These are phyloP conservation scores for Sporothrix brunneoviolacea DNA, from an alignment of 2,329 filamentous ascomycete genomes.

Conservation along the genomic window DNA sequence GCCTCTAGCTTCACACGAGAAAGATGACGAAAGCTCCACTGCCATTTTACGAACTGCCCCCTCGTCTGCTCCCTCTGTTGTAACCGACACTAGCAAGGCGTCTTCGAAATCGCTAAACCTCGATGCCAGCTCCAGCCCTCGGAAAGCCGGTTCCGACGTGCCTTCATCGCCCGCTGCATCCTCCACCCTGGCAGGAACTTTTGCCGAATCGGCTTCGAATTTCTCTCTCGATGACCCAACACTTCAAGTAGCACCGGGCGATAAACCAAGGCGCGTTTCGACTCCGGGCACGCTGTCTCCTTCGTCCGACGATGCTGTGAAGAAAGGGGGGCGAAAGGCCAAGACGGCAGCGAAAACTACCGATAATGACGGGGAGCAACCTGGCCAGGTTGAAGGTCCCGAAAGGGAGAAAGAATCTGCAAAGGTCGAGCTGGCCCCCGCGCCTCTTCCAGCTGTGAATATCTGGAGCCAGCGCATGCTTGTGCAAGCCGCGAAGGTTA, in stretches of 20 bases:
- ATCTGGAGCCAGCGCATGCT: slow-evolving; percentile 78
- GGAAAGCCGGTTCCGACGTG: slow-evolving; percentile 22
- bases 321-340: slow-evolving; percentile 53
- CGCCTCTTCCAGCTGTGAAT: slow-evolving; percentile 77
- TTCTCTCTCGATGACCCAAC: slow-evolving; percentile 15
- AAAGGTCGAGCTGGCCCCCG: slow-evolving; percentile 66
- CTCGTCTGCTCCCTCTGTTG: not conserved
- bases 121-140: slow-evolving; percentile 1
- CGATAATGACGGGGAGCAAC: slow-evolving; percentile 47
- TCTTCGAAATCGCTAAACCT: not conserved
- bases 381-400: slow-evolving; percentile 39
- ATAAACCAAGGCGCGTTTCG: slow-evolving; percentile 7
- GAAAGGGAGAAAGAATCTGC: slow-evolving; percentile 54
- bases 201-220: slow-evolving; percentile 19
- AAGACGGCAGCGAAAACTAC: slow-evolving; percentile 51
- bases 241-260: slow-evolving; percentile 54
- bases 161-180: slow-evolving; percentile 23
- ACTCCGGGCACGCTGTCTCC: not conserved
- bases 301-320: slow-evolving; percentile 49
- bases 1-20: slow-evolving; percentile 27
- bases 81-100: slow-evolving; percentile 7
- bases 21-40: slow-evolving; percentile 28
- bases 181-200: slow-evolving; percentile 29
- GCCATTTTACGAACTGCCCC: not conserved
- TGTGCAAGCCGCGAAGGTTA: slow-evolving; percentile 50